These are phyloP conservation scores for Prunus mongolica DNA, from an alignment of 306 rosid genomes.

Conservation along the genomic window DNA sequence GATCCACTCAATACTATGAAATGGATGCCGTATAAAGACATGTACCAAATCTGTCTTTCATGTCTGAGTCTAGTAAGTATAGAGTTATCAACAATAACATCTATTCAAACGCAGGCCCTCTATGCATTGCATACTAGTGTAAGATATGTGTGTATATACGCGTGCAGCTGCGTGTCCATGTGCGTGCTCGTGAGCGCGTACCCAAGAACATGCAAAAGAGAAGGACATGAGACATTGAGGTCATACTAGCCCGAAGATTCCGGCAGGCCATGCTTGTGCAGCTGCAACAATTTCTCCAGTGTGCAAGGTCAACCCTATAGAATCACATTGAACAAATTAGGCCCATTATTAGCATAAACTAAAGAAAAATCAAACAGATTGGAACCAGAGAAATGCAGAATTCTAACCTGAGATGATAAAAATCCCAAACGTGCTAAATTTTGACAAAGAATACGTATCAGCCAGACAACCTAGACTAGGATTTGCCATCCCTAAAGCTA, in stretches of 20 bases:
- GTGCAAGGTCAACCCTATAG: constrained; percentile 73
- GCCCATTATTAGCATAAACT: not conserved
- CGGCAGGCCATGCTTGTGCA: constrained; percentile 91
- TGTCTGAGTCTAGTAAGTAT: not conserved
- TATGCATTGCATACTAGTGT: too few relatives aligned
- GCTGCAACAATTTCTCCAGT: constrained; percentile 74
- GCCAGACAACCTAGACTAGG: constrained; percentile 80
- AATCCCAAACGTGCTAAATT: constrained; percentile 74
- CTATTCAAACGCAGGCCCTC: too few relatives aligned
- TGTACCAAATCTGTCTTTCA: not conserved
- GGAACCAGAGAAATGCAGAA: not conserved
- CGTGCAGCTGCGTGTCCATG: too few relatives aligned
- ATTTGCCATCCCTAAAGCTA: constrained; percentile 55
- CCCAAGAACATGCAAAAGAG: not conserved
- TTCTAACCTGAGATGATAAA: constrained; percentile 76
- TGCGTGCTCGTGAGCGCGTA: not conserved
- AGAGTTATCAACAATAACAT: too few relatives aligned
- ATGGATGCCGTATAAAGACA: not conserved
- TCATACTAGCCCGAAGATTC: constrained; percentile 85
- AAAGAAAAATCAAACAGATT: not conserved
- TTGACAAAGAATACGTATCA: constrained; percentile 66
- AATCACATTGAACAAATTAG: not conserved
- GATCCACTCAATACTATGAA: not conserved
- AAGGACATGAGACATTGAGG: constrained; percentile 28
- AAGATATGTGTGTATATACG: too few relatives aligned